Conservation (phyloP, 768 basidiomycete species). For the Calocybe cyanea region DNA sequence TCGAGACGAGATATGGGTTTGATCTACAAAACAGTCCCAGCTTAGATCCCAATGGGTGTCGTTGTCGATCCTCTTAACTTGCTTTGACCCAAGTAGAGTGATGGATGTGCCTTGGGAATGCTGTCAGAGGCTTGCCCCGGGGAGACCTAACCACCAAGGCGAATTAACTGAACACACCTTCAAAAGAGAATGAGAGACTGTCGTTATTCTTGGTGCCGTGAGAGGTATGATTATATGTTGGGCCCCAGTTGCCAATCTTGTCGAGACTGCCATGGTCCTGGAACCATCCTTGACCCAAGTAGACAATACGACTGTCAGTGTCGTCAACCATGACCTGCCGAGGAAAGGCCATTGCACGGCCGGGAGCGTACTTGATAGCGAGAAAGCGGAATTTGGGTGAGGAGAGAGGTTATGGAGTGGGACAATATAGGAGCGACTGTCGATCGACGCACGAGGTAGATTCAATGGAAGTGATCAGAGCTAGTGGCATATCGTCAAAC, state of each 20-base stretch:
- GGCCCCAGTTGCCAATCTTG: slow-evolving; percentile 25
- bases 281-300: slow-evolving; percentile 25
- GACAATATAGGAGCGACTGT: no score
- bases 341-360: neutral
- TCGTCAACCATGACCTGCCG: slow-evolving; percentile 26
- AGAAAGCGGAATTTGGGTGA: neutral
- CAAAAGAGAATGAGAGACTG: slow-evolving; percentile 25
- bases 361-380: no score
- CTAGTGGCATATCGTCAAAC: no score
- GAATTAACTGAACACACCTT: slow-evolving; percentile 20
- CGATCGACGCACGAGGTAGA: no score
- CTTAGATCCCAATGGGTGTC: slow-evolving; percentile 13
- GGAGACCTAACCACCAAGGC: neutral
- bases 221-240: slow-evolving; percentile 26
- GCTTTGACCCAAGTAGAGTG: slow-evolving; percentile 16
- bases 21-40: slow-evolving; percentile 25
- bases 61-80: slow-evolving; percentile 1
- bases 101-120: slow-evolving; percentile 9
- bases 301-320: slow-evolving; percentile 24
- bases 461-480: no score
- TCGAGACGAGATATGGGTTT: slow-evolving; percentile 4
- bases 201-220: slow-evolving; percentile 25
- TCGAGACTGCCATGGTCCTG: slow-evolving; percentile 21
- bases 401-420: no score
- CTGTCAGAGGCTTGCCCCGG: neutral